Percentiles rank a stretch among this genome's conserved stretches.
phyloP scores from a whole-genome alignment of 768 basidiomycete genomes.

The Rhodotorula taiwanensis region DNA sequence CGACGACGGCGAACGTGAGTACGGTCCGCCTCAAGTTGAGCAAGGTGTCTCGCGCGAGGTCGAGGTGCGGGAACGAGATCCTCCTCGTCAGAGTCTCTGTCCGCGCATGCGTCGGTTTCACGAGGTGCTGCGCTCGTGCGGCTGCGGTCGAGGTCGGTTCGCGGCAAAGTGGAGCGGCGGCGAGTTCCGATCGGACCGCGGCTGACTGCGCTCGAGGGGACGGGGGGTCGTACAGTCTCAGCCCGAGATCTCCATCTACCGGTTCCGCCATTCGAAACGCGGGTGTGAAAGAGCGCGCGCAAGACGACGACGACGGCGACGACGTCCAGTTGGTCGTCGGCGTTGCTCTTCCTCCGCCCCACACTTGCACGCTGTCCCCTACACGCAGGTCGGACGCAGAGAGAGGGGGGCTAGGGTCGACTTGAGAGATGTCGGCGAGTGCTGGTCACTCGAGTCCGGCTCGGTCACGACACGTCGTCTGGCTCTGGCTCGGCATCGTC shows the following conservation, averaged over 20 bases:
- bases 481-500: not conserved
- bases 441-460: too few relatives aligned
- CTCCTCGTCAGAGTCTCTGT: slow-evolving; percentile 8
- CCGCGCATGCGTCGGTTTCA: not conserved
- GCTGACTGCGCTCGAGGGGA: not conserved
- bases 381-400: too few relatives aligned
- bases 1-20: slow-evolving; percentile 35
- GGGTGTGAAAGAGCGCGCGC: not conserved
- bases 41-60: slow-evolving; percentile 5
- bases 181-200: not conserved
- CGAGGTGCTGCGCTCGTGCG: not conserved
- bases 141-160: too few relatives aligned
- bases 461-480: too few relatives aligned
- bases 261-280: not conserved
- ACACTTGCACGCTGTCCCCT: too few relatives aligned
- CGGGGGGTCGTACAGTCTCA: not conserved
- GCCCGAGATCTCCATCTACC: slow-evolving; percentile 10
- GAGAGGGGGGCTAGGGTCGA: too few relatives aligned
- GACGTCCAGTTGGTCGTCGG: too few relatives aligned
- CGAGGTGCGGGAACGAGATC: slow-evolving; percentile 17
- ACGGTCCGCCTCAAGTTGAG: slow-evolving; percentile 9
- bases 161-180: too few relatives aligned
- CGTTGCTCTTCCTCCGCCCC: too few relatives aligned
- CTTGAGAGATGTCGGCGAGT: too few relatives aligned
- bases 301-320: not conserved